These are phyloP conservation scores for Vitis hybrid DNA, from an alignment of 177 flowering plant species.

Conservation along the genomic window DNA sequence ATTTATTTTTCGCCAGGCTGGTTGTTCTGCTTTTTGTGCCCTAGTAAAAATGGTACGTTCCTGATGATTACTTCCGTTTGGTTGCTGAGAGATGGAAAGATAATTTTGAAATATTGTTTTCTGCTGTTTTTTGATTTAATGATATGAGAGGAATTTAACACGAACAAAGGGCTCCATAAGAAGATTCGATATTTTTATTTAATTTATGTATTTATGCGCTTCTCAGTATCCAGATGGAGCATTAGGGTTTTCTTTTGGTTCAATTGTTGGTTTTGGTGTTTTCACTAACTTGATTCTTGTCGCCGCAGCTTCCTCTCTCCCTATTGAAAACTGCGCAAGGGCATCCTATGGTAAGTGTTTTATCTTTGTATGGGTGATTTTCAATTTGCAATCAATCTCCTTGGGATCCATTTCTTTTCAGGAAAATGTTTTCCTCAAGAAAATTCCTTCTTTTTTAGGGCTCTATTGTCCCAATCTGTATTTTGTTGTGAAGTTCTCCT, in stretches of 20 bases:
- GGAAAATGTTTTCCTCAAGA: too few species aligned
- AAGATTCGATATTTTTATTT: too few species aligned
- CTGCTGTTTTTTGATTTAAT: too few species aligned
- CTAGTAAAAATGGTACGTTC: constrained; percentile 7
- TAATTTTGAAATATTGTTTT: too few species aligned
- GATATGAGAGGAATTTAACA: too few species aligned
- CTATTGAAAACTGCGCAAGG: constrained; percentile 85
- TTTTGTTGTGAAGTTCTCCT: too few species aligned
- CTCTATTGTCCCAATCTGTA: too few species aligned
- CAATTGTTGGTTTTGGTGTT: too few species aligned
- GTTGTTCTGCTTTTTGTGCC: constrained; percentile 1
- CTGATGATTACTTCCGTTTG: background rate
- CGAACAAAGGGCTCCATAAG: too few species aligned
- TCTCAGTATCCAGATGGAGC: background rate
- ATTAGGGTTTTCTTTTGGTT: background rate
- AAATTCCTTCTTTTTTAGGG: too few species aligned
- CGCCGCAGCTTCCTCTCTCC: constrained; percentile 75
- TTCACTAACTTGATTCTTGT: background rate
- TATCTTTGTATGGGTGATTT: background rate
- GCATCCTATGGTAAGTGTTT: constrained; percentile 73
- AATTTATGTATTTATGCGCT: too few species aligned
- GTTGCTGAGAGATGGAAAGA: background rate
- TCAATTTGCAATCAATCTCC: background rate
- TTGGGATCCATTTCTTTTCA: too few species aligned
- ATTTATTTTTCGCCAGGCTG: background rate